Conservation (phyloP, 2,329 filamentous ascomycete genomes). For the Fusarium sp. region DNA sequence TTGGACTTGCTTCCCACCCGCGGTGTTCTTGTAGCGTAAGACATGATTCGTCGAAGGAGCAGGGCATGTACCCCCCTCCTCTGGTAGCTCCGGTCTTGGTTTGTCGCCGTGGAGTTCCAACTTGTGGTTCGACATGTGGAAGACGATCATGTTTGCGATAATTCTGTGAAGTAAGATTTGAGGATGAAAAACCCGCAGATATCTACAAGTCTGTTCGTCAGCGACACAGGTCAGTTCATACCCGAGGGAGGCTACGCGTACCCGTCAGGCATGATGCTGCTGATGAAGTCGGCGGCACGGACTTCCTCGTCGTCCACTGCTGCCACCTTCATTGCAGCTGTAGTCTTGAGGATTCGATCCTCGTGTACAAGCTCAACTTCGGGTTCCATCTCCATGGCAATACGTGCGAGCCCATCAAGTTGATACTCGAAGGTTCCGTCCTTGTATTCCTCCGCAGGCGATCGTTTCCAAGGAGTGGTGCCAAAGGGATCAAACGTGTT, state of each 20-base stretch:
- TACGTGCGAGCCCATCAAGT: no score
- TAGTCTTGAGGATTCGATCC: no score
- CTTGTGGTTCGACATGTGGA: slow-evolving; percentile 6
- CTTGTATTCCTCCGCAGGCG: no score
- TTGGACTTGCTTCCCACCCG: slow-evolving; percentile 6
- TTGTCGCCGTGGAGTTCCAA: background rate
- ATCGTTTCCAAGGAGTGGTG: no score
- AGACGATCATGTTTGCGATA: slow-evolving; percentile 11
- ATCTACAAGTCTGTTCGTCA: background rate
- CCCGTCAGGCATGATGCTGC: slow-evolving; percentile 10
- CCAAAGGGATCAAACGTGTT: no score
- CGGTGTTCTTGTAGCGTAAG: slow-evolving; percentile 2
- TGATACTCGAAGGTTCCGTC: no score
- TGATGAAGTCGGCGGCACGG: no score
- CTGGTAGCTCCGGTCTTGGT: background rate
- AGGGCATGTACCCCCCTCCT: background rate
- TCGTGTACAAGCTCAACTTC: no score
- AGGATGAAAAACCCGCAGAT: slow-evolving; percentile 16
- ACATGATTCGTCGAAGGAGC: background rate
- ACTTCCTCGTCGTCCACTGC: no score
- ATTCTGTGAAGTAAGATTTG: slow-evolving; percentile 6
- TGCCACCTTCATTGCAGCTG: no score
- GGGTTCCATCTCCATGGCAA: no score
- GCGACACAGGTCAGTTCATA: no score
- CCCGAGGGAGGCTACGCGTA: background rate